phyloP scores from a whole-genome alignment of 192 early-diverging fungal species.

The Lunasporangiospora selenospora region DNA sequence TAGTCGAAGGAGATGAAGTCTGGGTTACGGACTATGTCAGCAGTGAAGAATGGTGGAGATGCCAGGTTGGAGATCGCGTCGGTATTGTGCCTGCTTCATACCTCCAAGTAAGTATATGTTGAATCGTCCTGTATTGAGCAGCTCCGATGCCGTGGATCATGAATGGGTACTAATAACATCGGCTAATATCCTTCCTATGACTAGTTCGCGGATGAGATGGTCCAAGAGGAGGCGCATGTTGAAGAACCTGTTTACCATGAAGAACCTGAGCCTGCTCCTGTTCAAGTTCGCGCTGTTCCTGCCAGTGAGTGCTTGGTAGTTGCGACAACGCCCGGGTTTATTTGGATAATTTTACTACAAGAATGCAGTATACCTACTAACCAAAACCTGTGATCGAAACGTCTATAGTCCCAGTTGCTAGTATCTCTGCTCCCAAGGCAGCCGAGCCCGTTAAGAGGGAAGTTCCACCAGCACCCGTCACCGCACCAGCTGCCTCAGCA shows the following conservation, averaged over 20 bases:
- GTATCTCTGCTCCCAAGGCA: constrained; percentile 13
- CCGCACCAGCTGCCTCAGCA: constrained; percentile 5
- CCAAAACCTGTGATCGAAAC: too few relatives aligned
- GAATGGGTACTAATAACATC: too few relatives aligned
- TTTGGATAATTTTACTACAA: too few relatives aligned
- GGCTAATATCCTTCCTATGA: too few relatives aligned
- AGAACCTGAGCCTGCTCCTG: constrained; percentile 15
- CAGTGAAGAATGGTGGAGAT: constrained; percentile 89
- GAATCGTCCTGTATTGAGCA: too few relatives aligned
- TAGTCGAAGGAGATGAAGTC: constrained; percentile 83
- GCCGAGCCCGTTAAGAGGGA: constrained; percentile 7
- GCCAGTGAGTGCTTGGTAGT: constrained; percentile 36
- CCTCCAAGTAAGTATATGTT: constrained; percentile 56
- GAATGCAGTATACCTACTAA: too few relatives aligned
- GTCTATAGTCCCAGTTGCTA: not conserved
- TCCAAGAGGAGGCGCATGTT: constrained; percentile 6
- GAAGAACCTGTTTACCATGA: constrained; percentile 8
- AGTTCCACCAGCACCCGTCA: not conserved
- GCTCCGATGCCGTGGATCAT: too few relatives aligned
- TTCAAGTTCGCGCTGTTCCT: constrained; percentile 26
- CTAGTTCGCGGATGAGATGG: constrained; percentile 33
- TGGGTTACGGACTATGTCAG: constrained; percentile 84
- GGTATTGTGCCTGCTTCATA: constrained; percentile 92
- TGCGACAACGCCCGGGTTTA: too few relatives aligned
- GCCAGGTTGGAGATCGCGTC: constrained; percentile 65